Percentiles rank a stretch among this genome's conserved stretches.
Conservation (phyloP, 202 grass and related monocot species). For the Elaeis oleifera region DNA sequence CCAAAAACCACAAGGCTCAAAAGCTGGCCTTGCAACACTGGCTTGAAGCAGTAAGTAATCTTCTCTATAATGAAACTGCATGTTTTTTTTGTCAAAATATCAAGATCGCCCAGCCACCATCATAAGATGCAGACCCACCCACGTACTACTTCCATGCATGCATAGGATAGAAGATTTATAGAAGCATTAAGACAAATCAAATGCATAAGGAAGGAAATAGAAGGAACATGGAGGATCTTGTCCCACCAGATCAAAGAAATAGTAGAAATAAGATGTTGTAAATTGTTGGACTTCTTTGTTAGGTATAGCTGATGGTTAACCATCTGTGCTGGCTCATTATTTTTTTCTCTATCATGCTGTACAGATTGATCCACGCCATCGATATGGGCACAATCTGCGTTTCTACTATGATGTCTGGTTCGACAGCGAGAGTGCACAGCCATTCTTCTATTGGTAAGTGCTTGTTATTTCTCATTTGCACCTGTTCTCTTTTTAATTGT, state of each 20-base stretch:
- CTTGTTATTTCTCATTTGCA: background rate
- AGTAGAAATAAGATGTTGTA: no score
- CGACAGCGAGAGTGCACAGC: background rate
- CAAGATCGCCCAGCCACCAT: no score
- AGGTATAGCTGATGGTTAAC: no score
- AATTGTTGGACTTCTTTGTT: no score
- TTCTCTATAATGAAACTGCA: background rate
- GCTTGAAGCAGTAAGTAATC: conserved; percentile 93
- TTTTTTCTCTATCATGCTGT: conserved; percentile 4
- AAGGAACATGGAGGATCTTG: no score
- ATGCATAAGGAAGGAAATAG: no score
- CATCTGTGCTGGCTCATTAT: background rate
- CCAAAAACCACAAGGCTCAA: conserved; percentile 77
- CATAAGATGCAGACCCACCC: no score
- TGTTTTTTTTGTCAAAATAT: no score
- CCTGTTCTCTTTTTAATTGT: background rate
- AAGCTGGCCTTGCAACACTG: conserved; percentile 94
- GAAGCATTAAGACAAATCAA: no score
- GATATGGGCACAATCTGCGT: conserved; percentile 98
- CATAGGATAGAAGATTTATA: no score
- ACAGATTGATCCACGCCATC: conserved; percentile 97
- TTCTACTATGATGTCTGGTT: conserved; percentile 5
- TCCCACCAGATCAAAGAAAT: no score
- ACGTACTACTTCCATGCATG: no score
- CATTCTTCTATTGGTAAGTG: background rate